Conservation (phyloP, 495 filamentous ascomycete genomes). For the Podospora tetraspora region DNA sequence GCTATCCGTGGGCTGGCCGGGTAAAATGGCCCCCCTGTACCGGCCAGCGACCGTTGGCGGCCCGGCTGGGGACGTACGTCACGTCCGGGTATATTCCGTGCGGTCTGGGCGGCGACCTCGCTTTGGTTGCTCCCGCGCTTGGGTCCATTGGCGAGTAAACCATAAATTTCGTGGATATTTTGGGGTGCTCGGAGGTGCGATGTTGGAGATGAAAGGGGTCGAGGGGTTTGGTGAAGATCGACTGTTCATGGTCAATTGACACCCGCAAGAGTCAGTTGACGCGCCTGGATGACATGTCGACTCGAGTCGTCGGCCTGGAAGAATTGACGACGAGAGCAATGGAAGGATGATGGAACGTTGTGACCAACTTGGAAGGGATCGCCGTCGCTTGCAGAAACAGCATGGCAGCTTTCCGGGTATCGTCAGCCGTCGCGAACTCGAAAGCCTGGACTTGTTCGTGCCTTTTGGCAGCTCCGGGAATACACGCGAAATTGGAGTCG, state of each 20-base stretch:
- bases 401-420: not conserved
- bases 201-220: not conserved
- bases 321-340: not conserved
- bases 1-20: not conserved
- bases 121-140: not conserved
- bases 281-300: not conserved
- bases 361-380: not conserved
- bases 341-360: not conserved
- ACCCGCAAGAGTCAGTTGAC: not conserved
- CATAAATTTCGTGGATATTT: not conserved
- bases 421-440: not conserved
- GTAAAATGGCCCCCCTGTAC: not conserved
- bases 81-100: conserved; percentile 4
- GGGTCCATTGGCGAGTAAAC: conserved; percentile 5
- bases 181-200: not conserved
- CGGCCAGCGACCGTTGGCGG: not conserved
- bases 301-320: not conserved
- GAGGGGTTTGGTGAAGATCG: not conserved
- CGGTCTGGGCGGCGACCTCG: not conserved
- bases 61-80: not conserved
- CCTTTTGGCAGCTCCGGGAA: not conserved
- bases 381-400: not conserved
- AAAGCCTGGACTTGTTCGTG: not conserved
- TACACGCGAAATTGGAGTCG: not conserved
- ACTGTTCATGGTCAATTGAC: not conserved